Percentiles rank a stretch among this genome's conserved stretches.
Evolutionary conservation across 2,329 filamentous ascomycete species (phyloP).

Genomic region (Lachnum nothofagi): DNA sequence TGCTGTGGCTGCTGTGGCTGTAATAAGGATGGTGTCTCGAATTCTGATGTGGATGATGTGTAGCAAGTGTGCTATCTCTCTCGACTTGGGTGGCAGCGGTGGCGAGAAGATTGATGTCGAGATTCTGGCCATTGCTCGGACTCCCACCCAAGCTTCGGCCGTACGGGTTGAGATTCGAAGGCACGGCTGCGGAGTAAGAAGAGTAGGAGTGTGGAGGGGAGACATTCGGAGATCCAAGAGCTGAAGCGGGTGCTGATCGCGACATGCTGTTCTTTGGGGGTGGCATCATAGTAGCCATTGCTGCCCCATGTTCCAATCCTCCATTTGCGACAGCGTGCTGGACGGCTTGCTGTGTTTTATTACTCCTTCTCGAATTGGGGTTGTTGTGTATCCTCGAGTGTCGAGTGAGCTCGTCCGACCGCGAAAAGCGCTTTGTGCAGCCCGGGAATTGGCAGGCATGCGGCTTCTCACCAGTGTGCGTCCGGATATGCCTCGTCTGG

Average conservation of each 20-base stretch:
- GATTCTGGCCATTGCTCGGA: conserved; percentile 32
- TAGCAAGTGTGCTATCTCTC: conserved; percentile 43
- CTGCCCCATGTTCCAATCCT: conserved; percentile 46
- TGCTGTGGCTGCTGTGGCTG: conserved; percentile 37
- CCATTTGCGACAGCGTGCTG: conserved; percentile 44
- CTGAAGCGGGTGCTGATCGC: conserved; percentile 81
- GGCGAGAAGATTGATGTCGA: conserved; percentile 55
- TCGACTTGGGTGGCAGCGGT: conserved; percentile 59
- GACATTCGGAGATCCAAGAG: conserved; percentile 87
- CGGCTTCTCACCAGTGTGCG: conserved; percentile 96
- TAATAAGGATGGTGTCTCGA: conserved; percentile 47
- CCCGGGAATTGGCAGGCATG: conserved; percentile 93
- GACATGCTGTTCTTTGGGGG: conserved; percentile 76
- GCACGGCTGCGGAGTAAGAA: conserved; percentile 53
- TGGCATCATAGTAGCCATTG: conserved; percentile 65
- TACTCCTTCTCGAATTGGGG: conserved; percentile 88
- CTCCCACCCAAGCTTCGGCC: conserved; percentile 40
- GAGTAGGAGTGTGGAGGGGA: conserved; percentile 89
- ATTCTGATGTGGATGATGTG: conserved; percentile 35
- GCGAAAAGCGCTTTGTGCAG: conserved; percentile 94
- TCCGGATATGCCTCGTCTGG: conserved; percentile 84
- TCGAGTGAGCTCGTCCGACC: conserved; percentile 91
- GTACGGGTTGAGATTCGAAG: conserved; percentile 46
- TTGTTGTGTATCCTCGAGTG: conserved; percentile 99
- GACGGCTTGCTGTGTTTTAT: conserved; percentile 61